Evolutionary conservation across 306 rosid species (phyloP), one percentile per base, ranked within the genome.

Genomic region (Sophora flavescens): DNA sequence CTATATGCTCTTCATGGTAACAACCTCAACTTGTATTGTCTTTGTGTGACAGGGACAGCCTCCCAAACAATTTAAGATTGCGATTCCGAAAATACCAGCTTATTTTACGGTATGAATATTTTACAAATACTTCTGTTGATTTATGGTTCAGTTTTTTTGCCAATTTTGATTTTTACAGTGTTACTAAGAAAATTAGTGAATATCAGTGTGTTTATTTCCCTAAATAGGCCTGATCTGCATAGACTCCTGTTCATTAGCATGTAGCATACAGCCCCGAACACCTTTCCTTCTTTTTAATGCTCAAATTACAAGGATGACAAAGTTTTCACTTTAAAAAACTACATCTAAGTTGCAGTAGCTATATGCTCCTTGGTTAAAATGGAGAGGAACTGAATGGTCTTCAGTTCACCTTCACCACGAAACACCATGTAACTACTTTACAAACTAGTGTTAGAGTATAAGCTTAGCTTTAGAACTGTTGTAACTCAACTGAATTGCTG

Each of bases 51-150:
- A 91, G 96, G 96, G 80, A 68, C 84, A 87, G 74, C 16, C 82
- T 36, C 87, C 93, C 12, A 80, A 86, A 61, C 96, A 91, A 77
- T 91, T 91, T 83, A 89, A 91, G 90, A 89, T 91, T 14, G 50
- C 44, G 80, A 87, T 91, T 76, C 93, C 90, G 22, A 78, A 66
- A 80, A 89, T 91, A 71, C 96, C 93, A 44, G 91, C 92, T 15
- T 91, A 91, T 81, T 91, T 91, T 82, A 91, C 93, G 78, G 96
- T 91, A 87, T 32, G 86, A 48, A 66, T 69, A 36, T 32, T 54
- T 12, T 6, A 6, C 18, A 11, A 53, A 54, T 18, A 67, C 56
- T 10, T 17, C 53, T 57, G 44, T 66, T 28, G 60, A 42, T 15
- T 15, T 66, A 30, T 44, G 6, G 26, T 67, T 56, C 18, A 1